phyloP scores from a whole-genome alignment of 2,329 filamentous ascomycete genomes.

The Fusarium brachygibbosum region DNA sequence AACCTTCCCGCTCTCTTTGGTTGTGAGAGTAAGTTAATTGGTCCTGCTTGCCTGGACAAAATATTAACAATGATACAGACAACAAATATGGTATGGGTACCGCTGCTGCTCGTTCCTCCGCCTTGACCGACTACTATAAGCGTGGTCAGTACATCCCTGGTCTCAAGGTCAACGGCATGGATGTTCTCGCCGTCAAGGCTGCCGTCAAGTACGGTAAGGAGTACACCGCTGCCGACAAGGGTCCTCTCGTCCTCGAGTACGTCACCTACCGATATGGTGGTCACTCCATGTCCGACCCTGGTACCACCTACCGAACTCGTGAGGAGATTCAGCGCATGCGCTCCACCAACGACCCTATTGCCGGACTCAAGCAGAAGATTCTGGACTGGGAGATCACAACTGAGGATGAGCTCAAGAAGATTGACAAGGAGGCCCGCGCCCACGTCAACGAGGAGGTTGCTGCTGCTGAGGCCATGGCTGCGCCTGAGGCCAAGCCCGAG shows the following conservation, averaged over 20 bases:
- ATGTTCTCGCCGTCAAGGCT: slow-evolving; percentile 96
- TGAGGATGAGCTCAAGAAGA: slow-evolving; percentile 94
- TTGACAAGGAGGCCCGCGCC: slow-evolving; percentile 93
- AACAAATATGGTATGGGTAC: slow-evolving; percentile 99
- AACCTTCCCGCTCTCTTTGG: slow-evolving; percentile 95
- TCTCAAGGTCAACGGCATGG: slow-evolving; percentile 99
- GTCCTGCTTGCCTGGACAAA: neutral
- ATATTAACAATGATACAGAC: slow-evolving; percentile 68
- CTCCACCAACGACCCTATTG: slow-evolving; percentile 97
- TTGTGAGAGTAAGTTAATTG: slow-evolving; percentile 86
- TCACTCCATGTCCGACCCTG: slow-evolving; percentile 99
- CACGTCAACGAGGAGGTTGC: slow-evolving; percentile 92
- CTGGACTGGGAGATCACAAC: slow-evolving; percentile 92
- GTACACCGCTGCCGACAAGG: slow-evolving; percentile 85
- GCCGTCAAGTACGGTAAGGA: slow-evolving; percentile 95
- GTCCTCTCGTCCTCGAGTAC: slow-evolving; percentile 96
- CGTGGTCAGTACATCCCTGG: slow-evolving; percentile 99
- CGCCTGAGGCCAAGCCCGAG: slow-evolving; percentile 81
- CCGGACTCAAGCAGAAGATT: slow-evolving; percentile 97
- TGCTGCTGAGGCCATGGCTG: slow-evolving; percentile 87
- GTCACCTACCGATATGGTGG: slow-evolving; percentile 99
- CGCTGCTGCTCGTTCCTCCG: slow-evolving; percentile 91
- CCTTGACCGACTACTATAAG: slow-evolving; percentile 99
- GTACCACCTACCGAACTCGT: slow-evolving; percentile 98
- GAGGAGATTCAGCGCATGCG: slow-evolving; percentile 99